A percentile compares a stretch with the other conserved stretches of the same genome.
Conservation (phyloP, 2,329 filamentous ascomycete genomes). For the Verticillium isaacii region DNA sequence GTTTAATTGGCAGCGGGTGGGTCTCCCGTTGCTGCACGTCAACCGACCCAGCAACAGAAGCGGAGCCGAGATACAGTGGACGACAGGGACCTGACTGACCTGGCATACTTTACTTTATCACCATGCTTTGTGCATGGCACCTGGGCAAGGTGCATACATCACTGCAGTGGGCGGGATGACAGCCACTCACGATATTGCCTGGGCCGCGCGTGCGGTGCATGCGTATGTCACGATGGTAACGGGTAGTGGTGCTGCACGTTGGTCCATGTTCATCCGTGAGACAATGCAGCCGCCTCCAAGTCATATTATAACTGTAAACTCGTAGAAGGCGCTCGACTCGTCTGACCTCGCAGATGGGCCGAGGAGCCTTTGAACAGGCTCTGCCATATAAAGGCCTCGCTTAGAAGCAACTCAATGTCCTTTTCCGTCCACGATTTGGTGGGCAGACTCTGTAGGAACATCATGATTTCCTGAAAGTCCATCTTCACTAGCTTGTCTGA, state of each 20-base stretch:
- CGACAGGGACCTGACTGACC: neutral
- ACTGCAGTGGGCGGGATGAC: too few relatives aligned
- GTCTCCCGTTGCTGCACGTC: conserved; percentile 3
- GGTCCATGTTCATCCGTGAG: neutral
- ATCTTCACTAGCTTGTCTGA: conserved; percentile 90
- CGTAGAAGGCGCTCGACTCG: conserved; percentile 32
- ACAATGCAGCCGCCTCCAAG: neutral
- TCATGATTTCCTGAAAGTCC: conserved; percentile 99
- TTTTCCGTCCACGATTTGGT: conserved; percentile 94
- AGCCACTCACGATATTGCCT: too few relatives aligned
- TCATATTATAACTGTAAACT: conserved; percentile 29
- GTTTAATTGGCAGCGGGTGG: conserved; percentile 13
- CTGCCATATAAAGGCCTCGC: conserved; percentile 98
- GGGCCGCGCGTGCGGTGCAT: too few relatives aligned
- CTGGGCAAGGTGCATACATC: too few relatives aligned
- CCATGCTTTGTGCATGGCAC: too few relatives aligned
- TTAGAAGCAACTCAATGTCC: conserved; percentile 91
- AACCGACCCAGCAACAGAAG: neutral
- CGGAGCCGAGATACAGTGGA: neutral
- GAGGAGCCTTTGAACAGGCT: conserved; percentile 92
- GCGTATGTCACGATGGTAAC: too few relatives aligned
- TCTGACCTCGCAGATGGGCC: conserved; percentile 69
- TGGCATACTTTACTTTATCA: too few relatives aligned
- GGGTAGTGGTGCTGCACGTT: neutral
- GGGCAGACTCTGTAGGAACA: conserved; percentile 94